phyloP scores from a whole-genome alignment of 306 rosid species.

The Acacia melanoxylon region DNA sequence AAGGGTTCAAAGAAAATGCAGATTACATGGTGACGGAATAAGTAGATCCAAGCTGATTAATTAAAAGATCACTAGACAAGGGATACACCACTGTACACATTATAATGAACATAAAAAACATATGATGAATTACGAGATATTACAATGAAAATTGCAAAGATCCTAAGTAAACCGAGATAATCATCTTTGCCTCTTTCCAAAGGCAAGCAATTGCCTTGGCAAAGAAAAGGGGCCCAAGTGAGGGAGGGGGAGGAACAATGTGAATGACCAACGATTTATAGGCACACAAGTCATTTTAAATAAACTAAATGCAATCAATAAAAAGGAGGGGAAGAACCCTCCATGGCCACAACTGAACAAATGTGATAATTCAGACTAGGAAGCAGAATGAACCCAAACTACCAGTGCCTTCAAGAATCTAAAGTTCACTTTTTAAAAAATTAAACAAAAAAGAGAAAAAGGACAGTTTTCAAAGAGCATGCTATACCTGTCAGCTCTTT shows the following conservation, averaged over 20 bases:
- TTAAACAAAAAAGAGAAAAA: conserved; percentile 6
- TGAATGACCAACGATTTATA: neutral
- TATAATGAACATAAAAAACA: neutral
- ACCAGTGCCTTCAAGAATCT: neutral
- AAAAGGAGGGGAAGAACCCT: neutral
- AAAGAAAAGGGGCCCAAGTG: neutral
- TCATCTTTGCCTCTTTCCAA: neutral
- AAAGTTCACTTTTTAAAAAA: neutral
- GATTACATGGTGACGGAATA: neutral
- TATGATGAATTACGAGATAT: neutral
- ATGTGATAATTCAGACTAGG: conserved; percentile 4
- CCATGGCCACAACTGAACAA: neutral
- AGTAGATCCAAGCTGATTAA: neutral
- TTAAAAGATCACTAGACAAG: neutral
- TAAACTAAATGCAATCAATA: neutral
- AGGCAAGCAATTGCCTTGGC: neutral
- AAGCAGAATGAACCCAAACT: conserved; percentile 2
- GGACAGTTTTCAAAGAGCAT: neutral
- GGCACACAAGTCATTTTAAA: neutral
- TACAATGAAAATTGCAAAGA: neutral
- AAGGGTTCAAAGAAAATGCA: conserved; percentile 3
- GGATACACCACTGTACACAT: neutral
- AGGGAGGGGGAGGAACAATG: neutral
- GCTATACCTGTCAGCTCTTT: conserved; percentile 74
- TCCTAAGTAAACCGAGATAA: neutral